phyloP scores from a whole-genome alignment of 2,329 filamentous ascomycete genomes.

The Alternaria infectoria region DNA sequence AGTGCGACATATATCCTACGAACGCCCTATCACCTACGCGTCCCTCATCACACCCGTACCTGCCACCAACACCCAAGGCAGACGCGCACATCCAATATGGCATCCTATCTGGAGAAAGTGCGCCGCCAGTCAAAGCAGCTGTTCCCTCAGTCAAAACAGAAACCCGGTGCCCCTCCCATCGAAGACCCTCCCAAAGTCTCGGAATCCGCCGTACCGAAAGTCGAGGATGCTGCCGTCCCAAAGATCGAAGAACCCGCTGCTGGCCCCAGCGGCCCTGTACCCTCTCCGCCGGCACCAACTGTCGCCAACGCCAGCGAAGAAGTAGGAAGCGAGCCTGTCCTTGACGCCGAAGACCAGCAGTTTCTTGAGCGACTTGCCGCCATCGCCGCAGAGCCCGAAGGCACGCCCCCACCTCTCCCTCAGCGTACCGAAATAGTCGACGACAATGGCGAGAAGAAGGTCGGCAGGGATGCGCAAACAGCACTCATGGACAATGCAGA shows the following conservation, averaged over 20 bases:
- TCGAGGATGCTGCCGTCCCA: slow-evolving; percentile 12
- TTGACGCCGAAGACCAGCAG: slow-evolving; percentile 67
- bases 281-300: slow-evolving; percentile 26
- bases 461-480: slow-evolving; percentile 54
- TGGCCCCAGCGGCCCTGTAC: slow-evolving; percentile 32
- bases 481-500: slow-evolving; percentile 55
- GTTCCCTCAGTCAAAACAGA: slow-evolving; percentile 20
- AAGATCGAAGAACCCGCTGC: slow-evolving; percentile 19
- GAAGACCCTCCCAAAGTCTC: slow-evolving; percentile 20
- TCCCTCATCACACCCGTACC: not conserved
- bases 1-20: not conserved
- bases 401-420: slow-evolving; percentile 52
- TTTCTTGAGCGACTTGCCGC: slow-evolving; percentile 61
- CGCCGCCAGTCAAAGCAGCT: slow-evolving; percentile 42
- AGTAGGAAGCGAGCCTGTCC: slow-evolving; percentile 49
- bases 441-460: slow-evolving; percentile 41
- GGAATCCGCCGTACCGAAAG: slow-evolving; percentile 9
- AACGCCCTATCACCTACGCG: not conserved
- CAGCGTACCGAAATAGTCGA: slow-evolving; percentile 41
- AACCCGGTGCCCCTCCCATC: slow-evolving; percentile 11
- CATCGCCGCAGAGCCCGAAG: slow-evolving; percentile 49
- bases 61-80: not conserved
- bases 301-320: slow-evolving; percentile 37
- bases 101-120: slow-evolving; percentile 43
- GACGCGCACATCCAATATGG: slow-evolving; percentile 22